These are phyloP conservation scores for Penicillium lividum DNA, from an alignment of 495 filamentous ascomycete species.

Conservation along the genomic window DNA sequence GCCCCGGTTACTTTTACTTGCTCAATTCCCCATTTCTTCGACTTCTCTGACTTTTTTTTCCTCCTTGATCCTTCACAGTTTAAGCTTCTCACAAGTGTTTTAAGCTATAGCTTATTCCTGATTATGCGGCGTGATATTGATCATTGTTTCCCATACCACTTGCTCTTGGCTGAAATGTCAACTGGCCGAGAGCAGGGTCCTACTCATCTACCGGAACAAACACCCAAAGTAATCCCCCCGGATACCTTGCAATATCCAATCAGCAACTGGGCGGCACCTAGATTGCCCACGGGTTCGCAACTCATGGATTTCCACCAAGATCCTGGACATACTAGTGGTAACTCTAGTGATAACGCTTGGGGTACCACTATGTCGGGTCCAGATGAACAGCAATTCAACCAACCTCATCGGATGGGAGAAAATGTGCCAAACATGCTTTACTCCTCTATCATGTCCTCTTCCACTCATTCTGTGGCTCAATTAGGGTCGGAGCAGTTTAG, in stretches of 20 bases:
- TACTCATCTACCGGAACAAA: conserved; percentile 22
- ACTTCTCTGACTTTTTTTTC: conserved; percentile 6
- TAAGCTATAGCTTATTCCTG: neutral
- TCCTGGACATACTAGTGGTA: conserved; percentile 6
- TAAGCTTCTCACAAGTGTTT: conserved; percentile 16
- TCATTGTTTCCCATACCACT: conserved; percentile 21
- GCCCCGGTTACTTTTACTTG: conserved; percentile 20
- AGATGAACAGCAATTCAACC: conserved; percentile 13
- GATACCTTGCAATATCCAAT: conserved; percentile 15
- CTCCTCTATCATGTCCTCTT: neutral
- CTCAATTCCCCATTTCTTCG: conserved; percentile 5
- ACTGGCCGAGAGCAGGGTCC: conserved; percentile 26
- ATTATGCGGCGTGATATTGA: conserved; percentile 4
- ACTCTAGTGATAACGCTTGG: conserved; percentile 5
- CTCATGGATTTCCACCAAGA: conserved; percentile 24
- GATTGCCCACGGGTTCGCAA: conserved; percentile 24
- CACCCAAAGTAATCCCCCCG: conserved; percentile 20
- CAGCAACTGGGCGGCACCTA: conserved; percentile 29
- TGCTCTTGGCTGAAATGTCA: conserved; percentile 26
- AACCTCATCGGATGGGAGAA: conserved; percentile 5
- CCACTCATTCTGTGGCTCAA: conserved; percentile 1
- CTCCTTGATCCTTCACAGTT: conserved; percentile 6
- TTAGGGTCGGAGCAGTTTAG: neutral
- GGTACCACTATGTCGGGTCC: neutral
- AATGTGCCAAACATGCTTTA: neutral